Evolutionary conservation across 495 filamentous ascomycete species (phyloP).

Genomic region (Massariosphaeria phaeospora): DNA sequence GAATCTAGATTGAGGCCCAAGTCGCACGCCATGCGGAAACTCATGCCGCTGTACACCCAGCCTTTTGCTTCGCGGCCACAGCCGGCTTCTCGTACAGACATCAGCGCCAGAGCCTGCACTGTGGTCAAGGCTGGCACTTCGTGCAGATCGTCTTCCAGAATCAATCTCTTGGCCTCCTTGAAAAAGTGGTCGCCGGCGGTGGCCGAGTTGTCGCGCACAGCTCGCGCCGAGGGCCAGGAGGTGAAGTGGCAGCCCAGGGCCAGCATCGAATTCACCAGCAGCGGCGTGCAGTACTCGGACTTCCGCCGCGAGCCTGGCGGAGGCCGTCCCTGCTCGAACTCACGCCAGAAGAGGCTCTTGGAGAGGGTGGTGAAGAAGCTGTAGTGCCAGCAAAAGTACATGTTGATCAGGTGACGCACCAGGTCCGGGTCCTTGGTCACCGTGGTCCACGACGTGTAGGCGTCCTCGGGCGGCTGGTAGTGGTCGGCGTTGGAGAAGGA

Average conservation of each 20-base stretch:
- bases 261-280: conserved; percentile 95
- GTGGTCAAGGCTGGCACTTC: conserved; percentile 88
- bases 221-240: conserved; percentile 63
- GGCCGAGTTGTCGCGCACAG: conserved; percentile 62
- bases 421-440: conserved; percentile 76
- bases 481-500: conserved; percentile 37
- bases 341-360: conserved; percentile 80
- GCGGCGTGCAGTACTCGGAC: conserved; percentile 75
- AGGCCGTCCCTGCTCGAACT: conserved; percentile 66
- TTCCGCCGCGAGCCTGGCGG: conserved; percentile 43
- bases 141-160: conserved; percentile 88
- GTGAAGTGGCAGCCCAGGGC: conserved; percentile 95
- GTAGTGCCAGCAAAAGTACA: conserved; percentile 99
- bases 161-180: conserved; percentile 83
- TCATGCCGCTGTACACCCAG: conserved; percentile 98
- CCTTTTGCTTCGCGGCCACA: conserved; percentile 93
- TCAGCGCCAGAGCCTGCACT: conserved; percentile 87
- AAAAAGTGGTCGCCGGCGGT: conserved; percentile 98
- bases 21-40: conserved; percentile 97
- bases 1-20: conserved; percentile 88
- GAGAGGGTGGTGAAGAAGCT: conserved; percentile 92
- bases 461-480: conserved; percentile 53
- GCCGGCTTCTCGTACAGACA: conserved; percentile 95
- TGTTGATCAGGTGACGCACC: conserved; percentile 81
- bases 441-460: conserved; percentile 77